These are phyloP conservation scores for Alternaria gaisen DNA, from an alignment of 2,329 filamentous ascomycete genomes.

Conservation along the genomic window DNA sequence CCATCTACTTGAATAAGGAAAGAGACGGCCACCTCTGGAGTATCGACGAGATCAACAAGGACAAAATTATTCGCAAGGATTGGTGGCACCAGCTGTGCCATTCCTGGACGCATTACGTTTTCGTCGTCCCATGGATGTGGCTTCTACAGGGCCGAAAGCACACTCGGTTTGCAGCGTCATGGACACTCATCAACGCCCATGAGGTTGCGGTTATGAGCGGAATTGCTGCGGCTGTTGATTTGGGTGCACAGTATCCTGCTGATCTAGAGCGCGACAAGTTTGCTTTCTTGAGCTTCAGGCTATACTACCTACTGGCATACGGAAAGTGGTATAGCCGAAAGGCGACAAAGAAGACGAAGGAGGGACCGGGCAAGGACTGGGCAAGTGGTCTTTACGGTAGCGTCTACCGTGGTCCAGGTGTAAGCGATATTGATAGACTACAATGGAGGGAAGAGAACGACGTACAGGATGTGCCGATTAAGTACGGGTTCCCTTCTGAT, in stretches of 20 bases:
- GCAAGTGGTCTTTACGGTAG: constrained; percentile 67
- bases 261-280: constrained; percentile 71
- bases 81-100: constrained; percentile 76
- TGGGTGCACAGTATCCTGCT: constrained; percentile 71
- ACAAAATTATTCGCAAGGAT: constrained; percentile 69
- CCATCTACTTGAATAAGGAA: constrained; percentile 70
- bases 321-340: constrained; percentile 67
- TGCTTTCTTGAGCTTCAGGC: constrained; percentile 66
- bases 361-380: constrained; percentile 64
- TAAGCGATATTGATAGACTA: constrained; percentile 60
- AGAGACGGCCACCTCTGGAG: constrained; percentile 66
- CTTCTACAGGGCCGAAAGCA: constrained; percentile 71
- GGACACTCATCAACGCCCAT: constrained; percentile 76
- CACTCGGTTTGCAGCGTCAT: constrained; percentile 71
- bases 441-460: constrained; percentile 62
- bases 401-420: constrained; percentile 67
- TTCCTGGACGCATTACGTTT: constrained; percentile 69
- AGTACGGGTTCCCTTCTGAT: constrained; percentile 18
- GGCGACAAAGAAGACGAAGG: constrained; percentile 53
- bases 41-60: constrained; percentile 65
- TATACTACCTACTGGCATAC: constrained; percentile 69
- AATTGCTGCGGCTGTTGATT: constrained; percentile 73
- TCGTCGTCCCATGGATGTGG: constrained; percentile 76
- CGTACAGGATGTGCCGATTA: constrained; percentile 27
- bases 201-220: constrained; percentile 76